These are phyloP conservation scores for Aspergillus bombycis DNA, from an alignment of 2,329 filamentous ascomycete species.

Conservation along the genomic window DNA sequence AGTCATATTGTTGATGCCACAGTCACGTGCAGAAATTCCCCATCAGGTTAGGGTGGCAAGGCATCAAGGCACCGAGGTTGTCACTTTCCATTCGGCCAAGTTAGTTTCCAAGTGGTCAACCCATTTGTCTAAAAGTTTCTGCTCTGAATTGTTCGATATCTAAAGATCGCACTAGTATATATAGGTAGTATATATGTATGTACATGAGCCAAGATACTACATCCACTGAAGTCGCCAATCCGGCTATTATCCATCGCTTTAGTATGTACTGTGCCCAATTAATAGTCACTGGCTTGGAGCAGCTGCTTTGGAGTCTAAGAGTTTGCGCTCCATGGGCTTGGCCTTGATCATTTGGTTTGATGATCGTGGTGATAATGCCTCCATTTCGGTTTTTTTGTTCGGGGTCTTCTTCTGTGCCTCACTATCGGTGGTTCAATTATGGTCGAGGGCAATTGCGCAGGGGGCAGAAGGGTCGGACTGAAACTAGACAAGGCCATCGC, in stretches of 20 bases:
- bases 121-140: not conserved
- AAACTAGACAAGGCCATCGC: slow-evolving; percentile 2
- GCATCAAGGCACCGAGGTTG: not conserved
- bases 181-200: not conserved
- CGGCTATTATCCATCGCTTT: not conserved
- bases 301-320: slow-evolving; percentile 39
- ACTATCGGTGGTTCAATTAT: slow-evolving; percentile 26
- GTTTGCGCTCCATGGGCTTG: slow-evolving; percentile 44
- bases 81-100: not conserved
- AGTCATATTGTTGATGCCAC: not conserved
- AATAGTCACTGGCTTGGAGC: not conserved
- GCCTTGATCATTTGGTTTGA: slow-evolving; percentile 51
- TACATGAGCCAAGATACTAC: not conserved
- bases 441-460: slow-evolving; percentile 11
- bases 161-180: not conserved
- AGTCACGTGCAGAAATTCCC: not conserved
- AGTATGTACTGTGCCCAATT: not conserved
- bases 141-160: not conserved
- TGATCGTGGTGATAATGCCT: slow-evolving; percentile 52
- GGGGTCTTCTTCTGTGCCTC: slow-evolving; percentile 10
- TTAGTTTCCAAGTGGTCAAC: not conserved
- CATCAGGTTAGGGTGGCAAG: not conserved
- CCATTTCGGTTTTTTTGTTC: slow-evolving; percentile 36
- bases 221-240: not conserved
- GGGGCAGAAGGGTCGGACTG: slow-evolving; percentile 10